phyloP scores from a whole-genome alignment of 768 basidiomycete species.

The Austroboletus eburneus region DNA sequence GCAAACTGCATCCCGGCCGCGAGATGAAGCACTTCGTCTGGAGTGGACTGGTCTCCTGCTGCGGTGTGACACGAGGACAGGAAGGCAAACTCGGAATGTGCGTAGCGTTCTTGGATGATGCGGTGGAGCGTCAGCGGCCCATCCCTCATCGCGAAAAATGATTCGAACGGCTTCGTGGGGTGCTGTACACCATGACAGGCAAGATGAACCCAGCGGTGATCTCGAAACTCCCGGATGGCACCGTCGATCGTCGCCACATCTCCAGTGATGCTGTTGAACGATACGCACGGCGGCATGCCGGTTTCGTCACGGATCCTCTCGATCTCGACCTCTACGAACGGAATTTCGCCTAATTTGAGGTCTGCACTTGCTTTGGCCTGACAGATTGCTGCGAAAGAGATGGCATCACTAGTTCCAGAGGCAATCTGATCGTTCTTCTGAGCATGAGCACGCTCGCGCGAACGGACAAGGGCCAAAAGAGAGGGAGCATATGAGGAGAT shows the following conservation, averaged over 20 bases:
- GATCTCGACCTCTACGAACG: slow-evolving; percentile 8
- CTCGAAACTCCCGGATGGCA: slow-evolving; percentile 8
- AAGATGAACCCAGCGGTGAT: slow-evolving; percentile 23
- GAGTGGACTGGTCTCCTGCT: slow-evolving; percentile 17
- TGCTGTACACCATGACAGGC: slow-evolving; percentile 25
- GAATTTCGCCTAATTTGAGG: slow-evolving; percentile 6
- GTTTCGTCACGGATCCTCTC: no score
- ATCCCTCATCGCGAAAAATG: slow-evolving; percentile 18
- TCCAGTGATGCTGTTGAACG: no score
- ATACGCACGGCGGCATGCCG: no score
- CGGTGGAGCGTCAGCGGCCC: slow-evolving; percentile 19
- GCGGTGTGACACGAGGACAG: slow-evolving; percentile 31
- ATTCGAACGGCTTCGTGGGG: slow-evolving; percentile 12
- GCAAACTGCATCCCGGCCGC: slow-evolving; percentile 29
- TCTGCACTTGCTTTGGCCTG: slow-evolving; percentile 9
- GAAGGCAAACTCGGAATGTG: slow-evolving; percentile 25
- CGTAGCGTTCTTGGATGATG: slow-evolving; percentile 13
- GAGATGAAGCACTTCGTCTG: slow-evolving; percentile 30
- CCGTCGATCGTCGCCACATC: slow-evolving; percentile 12
- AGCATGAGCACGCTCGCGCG: slow-evolving; percentile 2
- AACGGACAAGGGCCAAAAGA: slow-evolving; percentile 23
- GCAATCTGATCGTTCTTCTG: background rate
- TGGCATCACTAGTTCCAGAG: no score
- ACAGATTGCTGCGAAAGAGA: slow-evolving; percentile 16
- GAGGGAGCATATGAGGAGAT: slow-evolving; percentile 32